phyloP scores from a whole-genome alignment of 306 rosid species.

The Gynostemma pentaphyllum region DNA sequence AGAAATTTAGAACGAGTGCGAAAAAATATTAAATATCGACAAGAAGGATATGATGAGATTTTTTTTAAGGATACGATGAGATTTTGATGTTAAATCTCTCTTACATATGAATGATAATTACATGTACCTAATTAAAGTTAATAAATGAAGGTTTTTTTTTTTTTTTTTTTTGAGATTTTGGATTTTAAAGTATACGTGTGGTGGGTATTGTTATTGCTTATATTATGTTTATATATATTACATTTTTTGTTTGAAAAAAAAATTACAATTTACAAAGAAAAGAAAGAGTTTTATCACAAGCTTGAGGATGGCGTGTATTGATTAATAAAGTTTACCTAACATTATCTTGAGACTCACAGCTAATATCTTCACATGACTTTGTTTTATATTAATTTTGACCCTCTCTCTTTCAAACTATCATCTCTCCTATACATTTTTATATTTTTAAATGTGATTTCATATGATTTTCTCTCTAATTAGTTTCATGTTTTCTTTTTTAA shows the following conservation, averaged over 20 bases:
- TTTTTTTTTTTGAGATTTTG: background rate
- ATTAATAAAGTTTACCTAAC: constrained; percentile 3
- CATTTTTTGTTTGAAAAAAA: no score
- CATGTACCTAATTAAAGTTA: background rate
- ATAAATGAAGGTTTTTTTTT: background rate
- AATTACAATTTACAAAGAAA: no score
- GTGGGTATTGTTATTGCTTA: background rate
- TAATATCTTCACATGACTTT: constrained; percentile 4
- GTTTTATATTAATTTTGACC: background rate
- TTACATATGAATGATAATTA: background rate
- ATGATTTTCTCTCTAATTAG: background rate
- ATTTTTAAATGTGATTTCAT: background rate
- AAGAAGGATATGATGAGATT: no score
- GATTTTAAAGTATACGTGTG: background rate
- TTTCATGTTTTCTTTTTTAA: no score
- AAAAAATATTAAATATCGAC: no score
- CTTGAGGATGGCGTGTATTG: background rate
- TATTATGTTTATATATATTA: background rate
- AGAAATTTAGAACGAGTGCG: no score
- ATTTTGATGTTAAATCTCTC: background rate
- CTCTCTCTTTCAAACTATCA: background rate
- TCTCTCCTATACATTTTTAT: background rate
- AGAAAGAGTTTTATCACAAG: background rate
- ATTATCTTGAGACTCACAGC: background rate
- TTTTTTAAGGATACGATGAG: no score